phyloP scores from a whole-genome alignment of 2,329 filamentous ascomycete species.

The Fusarium sterilihyphosum region DNA sequence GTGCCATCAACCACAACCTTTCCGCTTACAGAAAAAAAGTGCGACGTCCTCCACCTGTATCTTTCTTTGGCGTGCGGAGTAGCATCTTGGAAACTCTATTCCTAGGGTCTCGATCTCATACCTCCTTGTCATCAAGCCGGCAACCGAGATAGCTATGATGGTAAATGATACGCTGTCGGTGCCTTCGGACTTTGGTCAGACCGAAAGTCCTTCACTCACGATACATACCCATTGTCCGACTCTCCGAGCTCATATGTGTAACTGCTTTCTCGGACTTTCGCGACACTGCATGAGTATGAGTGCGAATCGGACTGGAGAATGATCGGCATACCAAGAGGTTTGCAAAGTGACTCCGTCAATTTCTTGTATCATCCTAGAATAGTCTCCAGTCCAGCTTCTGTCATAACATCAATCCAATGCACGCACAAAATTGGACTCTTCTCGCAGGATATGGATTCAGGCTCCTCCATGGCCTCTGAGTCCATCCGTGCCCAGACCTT shows the following conservation, averaged over 20 bases:
- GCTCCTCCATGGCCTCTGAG: not conserved
- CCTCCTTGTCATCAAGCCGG: too few relatives aligned
- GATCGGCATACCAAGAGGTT: too few relatives aligned
- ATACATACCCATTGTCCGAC: not conserved
- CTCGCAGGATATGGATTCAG: accelerated
- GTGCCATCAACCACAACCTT: not conserved
- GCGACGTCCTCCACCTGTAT: not conserved
- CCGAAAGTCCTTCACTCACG: not conserved
- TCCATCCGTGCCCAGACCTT: not conserved
- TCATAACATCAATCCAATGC: slow-evolving; percentile 3
- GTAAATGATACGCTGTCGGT: not conserved
- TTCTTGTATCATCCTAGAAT: not conserved
- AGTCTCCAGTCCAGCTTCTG: not conserved
- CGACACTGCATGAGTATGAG: not conserved
- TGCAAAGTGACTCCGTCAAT: too few relatives aligned
- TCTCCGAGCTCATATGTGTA: not conserved
- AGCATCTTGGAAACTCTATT: not conserved
- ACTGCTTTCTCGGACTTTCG: not conserved
- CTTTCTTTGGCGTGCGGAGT: not conserved
- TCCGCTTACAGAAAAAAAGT: slow-evolving; percentile 7
- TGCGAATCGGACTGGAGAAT: not conserved
- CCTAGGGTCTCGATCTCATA: not conserved
- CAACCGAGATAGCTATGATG: not conserved
- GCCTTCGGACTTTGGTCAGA: not conserved
- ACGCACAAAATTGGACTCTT: not conserved